Evolutionary conservation across 805 yeast species (phyloP).

Genomic region (Ogataea siamensis): DNA sequence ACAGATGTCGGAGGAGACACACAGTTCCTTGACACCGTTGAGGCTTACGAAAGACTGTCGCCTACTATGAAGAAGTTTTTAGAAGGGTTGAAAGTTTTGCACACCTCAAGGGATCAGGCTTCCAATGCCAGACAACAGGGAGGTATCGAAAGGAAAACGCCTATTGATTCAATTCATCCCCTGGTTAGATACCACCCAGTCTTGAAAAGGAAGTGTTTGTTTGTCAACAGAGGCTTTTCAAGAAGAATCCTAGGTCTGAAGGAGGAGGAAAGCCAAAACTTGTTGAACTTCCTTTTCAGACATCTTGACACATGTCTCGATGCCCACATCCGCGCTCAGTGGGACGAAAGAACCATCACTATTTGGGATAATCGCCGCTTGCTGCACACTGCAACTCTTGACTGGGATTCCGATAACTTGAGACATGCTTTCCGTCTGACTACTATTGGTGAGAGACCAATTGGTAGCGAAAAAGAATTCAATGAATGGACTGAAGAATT

Average conservation of each 20-base stretch:
- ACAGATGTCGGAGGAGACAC: constrained; percentile 69
- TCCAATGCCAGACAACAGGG: constrained; percentile 51
- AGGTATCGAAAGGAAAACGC: constrained; percentile 62
- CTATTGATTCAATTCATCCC: constrained; percentile 66
- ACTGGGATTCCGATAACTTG: constrained; percentile 64
- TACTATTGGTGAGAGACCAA: constrained; percentile 70
- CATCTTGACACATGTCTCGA: constrained; percentile 54
- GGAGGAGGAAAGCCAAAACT: constrained; percentile 62
- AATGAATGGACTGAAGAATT: constrained; percentile 33
- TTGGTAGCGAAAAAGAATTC: constrained; percentile 32
- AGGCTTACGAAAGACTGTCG: constrained; percentile 70
- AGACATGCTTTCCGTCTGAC: constrained; percentile 77
- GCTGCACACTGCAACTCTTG: constrained; percentile 66
- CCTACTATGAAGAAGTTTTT: constrained; percentile 59
- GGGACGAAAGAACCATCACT: constrained; percentile 70
- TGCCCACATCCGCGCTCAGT: constrained; percentile 65
- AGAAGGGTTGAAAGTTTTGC: constrained; percentile 62
- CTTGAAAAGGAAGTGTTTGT: constrained; percentile 57
- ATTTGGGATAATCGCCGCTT: constrained; percentile 79
- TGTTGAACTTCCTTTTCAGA: constrained; percentile 55
- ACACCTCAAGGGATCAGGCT: constrained; percentile 73
- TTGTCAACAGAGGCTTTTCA: constrained; percentile 58
- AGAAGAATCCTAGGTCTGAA: constrained; percentile 70
- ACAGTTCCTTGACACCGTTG: constrained; percentile 67
- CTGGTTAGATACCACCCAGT: constrained; percentile 73